Evolutionary conservation across 2,329 filamentous ascomycete species (phyloP).

Genomic region (Onygenales sp.): DNA sequence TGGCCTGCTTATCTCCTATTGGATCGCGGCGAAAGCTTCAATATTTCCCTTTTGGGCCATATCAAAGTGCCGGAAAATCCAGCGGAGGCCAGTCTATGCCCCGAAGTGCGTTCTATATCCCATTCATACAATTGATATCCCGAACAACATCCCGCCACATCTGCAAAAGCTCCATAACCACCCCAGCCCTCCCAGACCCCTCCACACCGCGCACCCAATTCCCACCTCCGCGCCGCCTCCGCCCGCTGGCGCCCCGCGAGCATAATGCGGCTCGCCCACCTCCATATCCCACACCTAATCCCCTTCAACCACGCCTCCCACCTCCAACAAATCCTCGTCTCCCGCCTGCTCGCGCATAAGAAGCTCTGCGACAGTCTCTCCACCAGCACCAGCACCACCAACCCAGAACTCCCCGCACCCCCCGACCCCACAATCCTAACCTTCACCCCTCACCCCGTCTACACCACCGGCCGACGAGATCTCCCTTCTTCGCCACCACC

Average conservation of each 20-base stretch:
- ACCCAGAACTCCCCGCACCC: conserved; percentile 22
- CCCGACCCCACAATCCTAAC: conserved; percentile 67
- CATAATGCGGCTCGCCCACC: conserved; percentile 48
- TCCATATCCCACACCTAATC: conserved; percentile 47
- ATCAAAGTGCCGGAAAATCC: no score
- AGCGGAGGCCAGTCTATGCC: no score
- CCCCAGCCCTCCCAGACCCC: neutral
- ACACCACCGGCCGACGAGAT: conserved; percentile 83
- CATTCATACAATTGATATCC: no score
- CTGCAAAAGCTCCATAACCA: neutral
- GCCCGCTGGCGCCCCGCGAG: neutral
- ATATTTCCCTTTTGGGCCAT: neutral
- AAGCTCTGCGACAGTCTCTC: conserved; percentile 25
- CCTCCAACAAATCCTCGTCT: conserved; percentile 50
- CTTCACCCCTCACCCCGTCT: conserved; percentile 73
- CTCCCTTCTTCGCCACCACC: conserved; percentile 24
- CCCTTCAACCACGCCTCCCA: conserved; percentile 46
- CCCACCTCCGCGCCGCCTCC: neutral
- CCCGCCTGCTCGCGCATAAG: conserved; percentile 53
- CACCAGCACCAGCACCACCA: conserved; percentile 13
- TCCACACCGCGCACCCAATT: no score
- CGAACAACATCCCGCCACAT: no score
- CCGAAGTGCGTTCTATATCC: no score
- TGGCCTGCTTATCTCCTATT: neutral
- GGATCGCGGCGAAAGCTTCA: neutral